These are phyloP conservation scores for Vanderwaltozyma yarrowii DNA, from an alignment of 805 yeast genomes.

Conservation along the genomic window DNA sequence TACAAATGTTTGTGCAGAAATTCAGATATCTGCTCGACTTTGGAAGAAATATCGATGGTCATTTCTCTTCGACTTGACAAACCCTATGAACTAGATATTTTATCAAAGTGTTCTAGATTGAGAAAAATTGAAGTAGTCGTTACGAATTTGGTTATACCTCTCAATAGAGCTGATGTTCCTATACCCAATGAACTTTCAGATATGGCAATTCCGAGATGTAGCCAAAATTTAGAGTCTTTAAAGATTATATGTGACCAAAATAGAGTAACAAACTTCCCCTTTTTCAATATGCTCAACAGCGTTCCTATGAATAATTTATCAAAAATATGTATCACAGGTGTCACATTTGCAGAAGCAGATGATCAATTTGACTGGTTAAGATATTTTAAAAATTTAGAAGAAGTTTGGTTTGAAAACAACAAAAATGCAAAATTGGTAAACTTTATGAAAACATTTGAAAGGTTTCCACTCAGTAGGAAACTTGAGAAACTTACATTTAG, in stretches of 20 bases:
- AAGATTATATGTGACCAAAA: constrained; percentile 16
- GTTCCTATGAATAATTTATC: constrained; percentile 5
- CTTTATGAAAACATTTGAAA: constrained; percentile 11
- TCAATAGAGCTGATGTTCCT: neutral
- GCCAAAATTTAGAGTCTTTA: constrained; percentile 11
- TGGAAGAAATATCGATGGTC: constrained; percentile 14
- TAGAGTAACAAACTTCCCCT: constrained; percentile 13
- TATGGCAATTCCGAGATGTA: constrained; percentile 7
- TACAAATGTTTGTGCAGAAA: constrained; percentile 7
- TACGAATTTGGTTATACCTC: constrained; percentile 10
- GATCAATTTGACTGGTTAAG: constrained; percentile 17
- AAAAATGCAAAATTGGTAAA: constrained; percentile 10
- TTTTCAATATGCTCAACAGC: constrained; percentile 6
- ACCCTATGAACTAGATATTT: constrained; percentile 11
- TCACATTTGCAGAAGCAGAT: constrained; percentile 5
- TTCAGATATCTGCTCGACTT: constrained; percentile 3
- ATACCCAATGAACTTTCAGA: constrained; percentile 1
- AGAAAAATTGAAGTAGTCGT: constrained; percentile 16
- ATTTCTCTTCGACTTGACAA: constrained; percentile 14
- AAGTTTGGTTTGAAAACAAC: constrained; percentile 26
- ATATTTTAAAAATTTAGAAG: constrained; percentile 13
- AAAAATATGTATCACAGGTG: constrained; percentile 16
- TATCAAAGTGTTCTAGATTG: constrained; percentile 12
- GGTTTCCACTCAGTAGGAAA: constrained; percentile 9
- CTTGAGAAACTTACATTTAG: constrained; percentile 22